Conservation (phyloP, 2,329 filamentous ascomycete genomes). For the Harringtonia aguacate region DNA sequence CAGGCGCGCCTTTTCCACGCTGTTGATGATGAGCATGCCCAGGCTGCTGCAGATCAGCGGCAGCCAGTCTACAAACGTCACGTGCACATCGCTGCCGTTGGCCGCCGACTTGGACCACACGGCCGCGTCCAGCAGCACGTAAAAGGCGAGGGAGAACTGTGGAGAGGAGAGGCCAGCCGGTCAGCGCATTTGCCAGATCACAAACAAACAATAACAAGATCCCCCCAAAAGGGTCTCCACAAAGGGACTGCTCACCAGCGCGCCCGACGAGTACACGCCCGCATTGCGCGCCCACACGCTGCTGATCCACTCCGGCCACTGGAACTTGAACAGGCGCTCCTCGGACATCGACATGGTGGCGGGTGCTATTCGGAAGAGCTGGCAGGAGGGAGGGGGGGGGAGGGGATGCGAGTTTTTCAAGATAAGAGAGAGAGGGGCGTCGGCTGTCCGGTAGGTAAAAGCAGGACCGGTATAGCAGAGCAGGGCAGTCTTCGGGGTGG, state of each 20-base stretch:
- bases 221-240: not conserved
- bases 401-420: no score
- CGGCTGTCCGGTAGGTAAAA: no score
- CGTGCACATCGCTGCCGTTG: slow-evolving; percentile 51
- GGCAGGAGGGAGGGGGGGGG: no score
- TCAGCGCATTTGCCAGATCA: no score
- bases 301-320: slow-evolving; percentile 56
- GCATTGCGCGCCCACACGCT: slow-evolving; percentile 52
- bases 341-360: slow-evolving; percentile 32
- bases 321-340: slow-evolving; percentile 57
- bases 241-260: slow-evolving; percentile 37
- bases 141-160: slow-evolving; percentile 59
- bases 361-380: no score
- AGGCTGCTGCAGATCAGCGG: slow-evolving; percentile 56
- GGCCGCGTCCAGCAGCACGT: slow-evolving; percentile 56
- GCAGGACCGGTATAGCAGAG: no score
- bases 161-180: not conserved
- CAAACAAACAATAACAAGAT: no score
- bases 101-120: slow-evolving; percentile 52
- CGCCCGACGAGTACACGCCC: slow-evolving; percentile 52
- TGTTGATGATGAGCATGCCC: slow-evolving; percentile 63
- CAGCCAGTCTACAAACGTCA: slow-evolving; percentile 61
- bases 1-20: slow-evolving; percentile 55
- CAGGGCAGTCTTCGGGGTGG: no score
- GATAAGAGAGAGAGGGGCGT: no score